These are phyloP conservation scores for Cladophialophora yegresii DNA, from an alignment of 2,329 filamentous ascomycete species.

Conservation along the genomic window DNA sequence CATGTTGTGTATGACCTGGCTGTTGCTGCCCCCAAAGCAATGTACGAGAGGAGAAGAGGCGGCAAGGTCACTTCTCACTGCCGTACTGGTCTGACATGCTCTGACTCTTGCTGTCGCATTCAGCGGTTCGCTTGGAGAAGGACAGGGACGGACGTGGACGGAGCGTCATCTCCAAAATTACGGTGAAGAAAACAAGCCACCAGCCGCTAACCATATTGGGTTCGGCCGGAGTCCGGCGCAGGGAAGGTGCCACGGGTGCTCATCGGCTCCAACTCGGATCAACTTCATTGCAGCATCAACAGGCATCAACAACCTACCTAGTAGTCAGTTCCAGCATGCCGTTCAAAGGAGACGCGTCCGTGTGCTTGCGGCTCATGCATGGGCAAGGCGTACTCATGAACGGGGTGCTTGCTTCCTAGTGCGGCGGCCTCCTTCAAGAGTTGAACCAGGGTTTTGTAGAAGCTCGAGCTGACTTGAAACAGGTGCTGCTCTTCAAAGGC, in stretches of 20 bases:
- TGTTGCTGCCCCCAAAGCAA: not conserved
- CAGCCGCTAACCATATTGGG: constrained; percentile 3
- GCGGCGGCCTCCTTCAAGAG: not conserved
- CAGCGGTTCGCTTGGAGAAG: not conserved
- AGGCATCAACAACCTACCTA: not conserved
- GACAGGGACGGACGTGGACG: not conserved
- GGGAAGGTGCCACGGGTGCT: too few species aligned
- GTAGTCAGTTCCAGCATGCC: not conserved
- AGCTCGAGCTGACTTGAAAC: not conserved
- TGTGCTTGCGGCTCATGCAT: not conserved
- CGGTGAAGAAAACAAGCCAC: constrained; percentile 6
- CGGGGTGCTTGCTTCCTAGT: not conserved
- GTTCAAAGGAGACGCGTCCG: not conserved
- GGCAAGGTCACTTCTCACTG: constrained; percentile 8
- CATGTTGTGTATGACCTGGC: constrained; percentile 11
- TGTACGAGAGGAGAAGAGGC: not conserved
- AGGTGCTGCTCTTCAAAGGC: not conserved
- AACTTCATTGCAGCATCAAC: not conserved
- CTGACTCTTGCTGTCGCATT: not conserved
- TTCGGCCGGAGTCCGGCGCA: not conserved
- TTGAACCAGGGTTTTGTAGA: not conserved
- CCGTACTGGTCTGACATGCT: constrained; percentile 1
- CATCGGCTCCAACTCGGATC: not conserved
- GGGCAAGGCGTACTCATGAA: not conserved
- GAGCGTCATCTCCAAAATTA: constrained; percentile 1